Evolutionary conservation across 495 filamentous ascomycete genomes (phyloP).

Genomic region (Hamigera avellanea): DNA sequence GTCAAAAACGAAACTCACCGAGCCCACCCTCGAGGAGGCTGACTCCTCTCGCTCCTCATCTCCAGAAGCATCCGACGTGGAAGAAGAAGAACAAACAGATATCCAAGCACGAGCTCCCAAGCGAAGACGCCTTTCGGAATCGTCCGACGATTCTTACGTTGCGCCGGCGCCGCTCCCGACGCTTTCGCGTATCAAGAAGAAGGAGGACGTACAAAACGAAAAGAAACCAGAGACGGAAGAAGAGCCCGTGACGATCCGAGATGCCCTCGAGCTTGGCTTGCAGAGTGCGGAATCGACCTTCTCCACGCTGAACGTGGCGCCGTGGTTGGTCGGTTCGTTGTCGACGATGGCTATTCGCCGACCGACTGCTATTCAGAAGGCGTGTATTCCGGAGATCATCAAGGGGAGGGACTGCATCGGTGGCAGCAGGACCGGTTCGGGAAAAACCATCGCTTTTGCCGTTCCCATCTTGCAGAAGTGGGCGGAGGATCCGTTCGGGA

Average conservation of each 20-base stretch:
- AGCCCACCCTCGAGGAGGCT: slow-evolving; percentile 15
- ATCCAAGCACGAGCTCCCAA: slow-evolving; percentile 25
- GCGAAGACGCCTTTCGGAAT: slow-evolving; percentile 31
- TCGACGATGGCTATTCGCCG: slow-evolving; percentile 76
- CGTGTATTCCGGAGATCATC: slow-evolving; percentile 82
- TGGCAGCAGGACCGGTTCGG: slow-evolving; percentile 89
- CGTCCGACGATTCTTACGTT: slow-evolving; percentile 26
- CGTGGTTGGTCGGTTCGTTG: slow-evolving; percentile 84
- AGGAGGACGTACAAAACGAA: slow-evolving; percentile 13
- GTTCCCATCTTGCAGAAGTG: slow-evolving; percentile 88
- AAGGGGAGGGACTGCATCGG: slow-evolving; percentile 90
- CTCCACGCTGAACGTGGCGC: slow-evolving; percentile 58
- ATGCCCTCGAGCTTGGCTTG: slow-evolving; percentile 33
- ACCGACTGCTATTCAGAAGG: slow-evolving; percentile 85
- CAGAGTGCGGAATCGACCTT: slow-evolving; percentile 50
- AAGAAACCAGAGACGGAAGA: slow-evolving; percentile 7
- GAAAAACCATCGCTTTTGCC: slow-evolving; percentile 96
- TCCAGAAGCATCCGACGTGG: slow-evolving; percentile 5
- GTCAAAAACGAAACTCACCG: slow-evolving; percentile 12
- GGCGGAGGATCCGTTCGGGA: slow-evolving; percentile 83
- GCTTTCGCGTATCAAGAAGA: slow-evolving; percentile 36
- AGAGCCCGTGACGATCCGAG: slow-evolving; percentile 28
- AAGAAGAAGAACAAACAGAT: slow-evolving; percentile 10
- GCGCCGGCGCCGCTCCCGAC: slow-evolving; percentile 30
- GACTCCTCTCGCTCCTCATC: slow-evolving; percentile 12